A percentile compares a stretch with the other conserved stretches of the same genome.
Evolutionary conservation across 2,329 filamentous ascomycete genomes (phyloP).

Genomic region (Talaromyces sp.): DNA sequence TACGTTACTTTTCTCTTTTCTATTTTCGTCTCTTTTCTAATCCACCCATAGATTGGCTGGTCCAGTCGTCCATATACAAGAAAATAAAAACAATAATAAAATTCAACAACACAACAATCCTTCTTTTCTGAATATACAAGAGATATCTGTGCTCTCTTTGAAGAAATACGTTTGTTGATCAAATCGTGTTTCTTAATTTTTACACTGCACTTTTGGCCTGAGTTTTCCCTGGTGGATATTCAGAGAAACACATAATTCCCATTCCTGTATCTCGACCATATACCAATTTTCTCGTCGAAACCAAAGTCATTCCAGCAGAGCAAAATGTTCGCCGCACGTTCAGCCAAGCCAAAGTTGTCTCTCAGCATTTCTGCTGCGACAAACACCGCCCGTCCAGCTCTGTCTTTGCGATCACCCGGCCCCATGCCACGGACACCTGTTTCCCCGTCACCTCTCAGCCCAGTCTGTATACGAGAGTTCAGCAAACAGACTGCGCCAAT

Average conservation of each 20-base stretch:
- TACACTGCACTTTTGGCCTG: constrained; percentile 8
- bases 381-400: constrained; percentile 30
- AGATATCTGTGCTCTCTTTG: constrained; percentile 5
- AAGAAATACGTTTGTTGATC: constrained; percentile 33
- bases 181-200: constrained; percentile 21
- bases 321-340: constrained; percentile 37
- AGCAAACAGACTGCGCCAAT: constrained; percentile 31
- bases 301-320: background rate
- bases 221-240: constrained; percentile 11
- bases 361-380: constrained; percentile 41
- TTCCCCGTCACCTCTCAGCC: constrained; percentile 40
- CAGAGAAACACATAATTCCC: constrained; percentile 16
- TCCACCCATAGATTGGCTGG: constrained; percentile 37
- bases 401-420: constrained; percentile 42
- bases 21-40: constrained; percentile 32
- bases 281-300: background rate
- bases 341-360: constrained; percentile 44
- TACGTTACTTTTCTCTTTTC: constrained; percentile 22
- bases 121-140: constrained; percentile 13
- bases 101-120: constrained; percentile 16
- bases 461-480: constrained; percentile 36
- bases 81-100: constrained; percentile 9
- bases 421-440: constrained; percentile 39
- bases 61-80: constrained; percentile 30
- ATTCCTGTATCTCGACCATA: constrained; percentile 1